Percentiles rank a stretch among this genome's conserved stretches.
phyloP scores from a whole-genome alignment of 345 rosid species.

The Citrus sp. region DNA sequence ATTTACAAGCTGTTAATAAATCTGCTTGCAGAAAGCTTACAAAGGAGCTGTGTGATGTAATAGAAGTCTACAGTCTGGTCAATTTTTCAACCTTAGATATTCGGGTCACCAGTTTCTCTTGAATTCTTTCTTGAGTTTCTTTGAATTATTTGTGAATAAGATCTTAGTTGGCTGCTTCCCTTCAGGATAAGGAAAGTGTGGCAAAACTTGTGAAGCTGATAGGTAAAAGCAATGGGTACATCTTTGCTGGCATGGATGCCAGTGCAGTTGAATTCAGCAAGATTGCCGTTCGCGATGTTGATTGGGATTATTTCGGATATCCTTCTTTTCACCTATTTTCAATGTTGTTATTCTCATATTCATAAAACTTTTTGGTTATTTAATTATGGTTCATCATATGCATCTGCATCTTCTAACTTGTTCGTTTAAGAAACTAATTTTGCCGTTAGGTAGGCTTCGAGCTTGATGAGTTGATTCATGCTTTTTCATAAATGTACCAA shows the following conservation, averaged over 20 bases:
- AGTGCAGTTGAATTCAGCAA: slow-evolving; percentile 94
- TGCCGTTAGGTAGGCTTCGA: neutral
- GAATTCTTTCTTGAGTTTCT: neutral
- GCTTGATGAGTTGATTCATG: neutral
- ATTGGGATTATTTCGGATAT: slow-evolving; percentile 95
- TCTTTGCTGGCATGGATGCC: slow-evolving; percentile 71
- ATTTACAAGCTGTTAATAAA: neutral
- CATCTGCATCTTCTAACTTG: neutral
- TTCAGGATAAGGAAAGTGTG: slow-evolving; percentile 87
- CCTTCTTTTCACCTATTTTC: slow-evolving; percentile 32
- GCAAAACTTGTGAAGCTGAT: slow-evolving; percentile 82
- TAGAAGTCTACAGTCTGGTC: too few species aligned
- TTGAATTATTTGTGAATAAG: slow-evolving; percentile 3
- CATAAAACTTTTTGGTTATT: neutral
- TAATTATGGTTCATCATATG: neutral
- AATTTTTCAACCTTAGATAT: slow-evolving; percentile 83
- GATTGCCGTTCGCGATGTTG: slow-evolving; percentile 63
- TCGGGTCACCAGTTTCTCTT: slow-evolving; percentile 48
- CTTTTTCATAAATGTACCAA: neutral
- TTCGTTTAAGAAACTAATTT: neutral
- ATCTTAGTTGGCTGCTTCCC: slow-evolving; percentile 2
- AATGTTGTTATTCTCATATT: neutral
- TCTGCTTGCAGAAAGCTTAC: slow-evolving; percentile 69
- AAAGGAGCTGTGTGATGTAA: slow-evolving; percentile 74
- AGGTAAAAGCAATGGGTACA: slow-evolving; percentile 81